Conservation (phyloP, 169 alveolate genomes). For the Cryptosporidium muris region DNA sequence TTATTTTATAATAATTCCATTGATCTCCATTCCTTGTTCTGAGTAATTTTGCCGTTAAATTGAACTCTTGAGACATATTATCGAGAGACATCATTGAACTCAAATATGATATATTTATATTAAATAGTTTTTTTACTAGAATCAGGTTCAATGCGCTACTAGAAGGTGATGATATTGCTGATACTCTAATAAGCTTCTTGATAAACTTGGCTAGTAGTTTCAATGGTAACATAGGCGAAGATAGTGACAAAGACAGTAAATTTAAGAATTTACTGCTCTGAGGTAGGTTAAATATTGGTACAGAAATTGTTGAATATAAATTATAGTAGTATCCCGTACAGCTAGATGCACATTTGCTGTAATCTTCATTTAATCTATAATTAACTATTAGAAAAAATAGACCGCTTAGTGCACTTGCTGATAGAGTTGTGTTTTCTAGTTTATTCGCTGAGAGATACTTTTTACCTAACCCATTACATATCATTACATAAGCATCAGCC, state of each 20-base stretch:
- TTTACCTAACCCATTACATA: conserved; percentile 20
- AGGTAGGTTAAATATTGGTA: conserved; percentile 30
- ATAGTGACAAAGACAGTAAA: conserved; percentile 27
- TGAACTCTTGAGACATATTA: conserved; percentile 14
- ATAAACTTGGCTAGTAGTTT: conserved; percentile 31
- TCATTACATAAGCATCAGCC: conserved; percentile 30
- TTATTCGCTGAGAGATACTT: background rate
- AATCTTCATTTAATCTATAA: conserved; percentile 24
- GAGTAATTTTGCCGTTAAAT: conserved; percentile 1
- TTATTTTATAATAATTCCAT: background rate
- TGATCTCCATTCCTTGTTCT: conserved; percentile 16
- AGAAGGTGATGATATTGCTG: conserved; percentile 25
- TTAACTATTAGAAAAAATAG: conserved; percentile 39
- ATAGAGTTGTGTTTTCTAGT: conserved; percentile 30
- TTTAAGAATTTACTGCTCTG: conserved; percentile 20
- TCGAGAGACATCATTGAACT: conserved; percentile 37
- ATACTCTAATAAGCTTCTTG: conserved; percentile 46
- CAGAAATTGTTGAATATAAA: conserved; percentile 28
- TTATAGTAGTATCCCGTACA: conserved; percentile 62
- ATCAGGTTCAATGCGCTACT: conserved; percentile 34
- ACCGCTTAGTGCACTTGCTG: conserved; percentile 38
- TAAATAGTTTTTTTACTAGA: conserved; percentile 27
- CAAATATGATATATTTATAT: conserved; percentile 27
- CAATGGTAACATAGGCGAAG: conserved; percentile 59
- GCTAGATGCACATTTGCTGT: background rate